Percentiles rank a stretch among this genome's conserved stretches.
phyloP scores from a whole-genome alignment of 345 rosid species.

The Rubroshorea leprosula region DNA sequence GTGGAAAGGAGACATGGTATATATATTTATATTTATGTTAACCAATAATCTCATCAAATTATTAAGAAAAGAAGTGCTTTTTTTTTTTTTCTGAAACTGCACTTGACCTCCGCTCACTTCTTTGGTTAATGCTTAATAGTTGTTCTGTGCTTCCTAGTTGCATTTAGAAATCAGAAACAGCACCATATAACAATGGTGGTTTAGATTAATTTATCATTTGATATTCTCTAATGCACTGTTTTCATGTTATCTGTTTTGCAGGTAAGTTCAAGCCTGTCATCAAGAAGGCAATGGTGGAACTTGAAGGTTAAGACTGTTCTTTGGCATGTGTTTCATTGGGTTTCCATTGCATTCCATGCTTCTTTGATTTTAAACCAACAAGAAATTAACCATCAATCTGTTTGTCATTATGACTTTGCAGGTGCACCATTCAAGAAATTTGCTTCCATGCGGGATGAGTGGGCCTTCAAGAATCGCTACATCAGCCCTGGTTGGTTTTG shows the following conservation, averaged over 20 bases:
- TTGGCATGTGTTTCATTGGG: no score
- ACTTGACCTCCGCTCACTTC: neutral
- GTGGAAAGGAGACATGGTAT: conserved; percentile 99
- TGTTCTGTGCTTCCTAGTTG: neutral
- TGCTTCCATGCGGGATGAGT: conserved; percentile 65
- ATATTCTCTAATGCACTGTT: neutral
- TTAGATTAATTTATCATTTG: no score
- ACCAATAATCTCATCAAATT: neutral
- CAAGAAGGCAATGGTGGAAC: conserved; percentile 99
- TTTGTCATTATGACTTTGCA: conserved; percentile 19
- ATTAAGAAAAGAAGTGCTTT: neutral
- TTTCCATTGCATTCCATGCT: neutral
- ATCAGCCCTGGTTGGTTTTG: conserved; percentile 81
- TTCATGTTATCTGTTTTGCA: conserved; percentile 20
- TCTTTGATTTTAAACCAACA: neutral
- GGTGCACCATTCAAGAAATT: conserved; percentile 89
- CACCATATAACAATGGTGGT: neutral
- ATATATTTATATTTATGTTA: conserved; percentile 1
- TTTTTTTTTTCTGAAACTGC: neutral
- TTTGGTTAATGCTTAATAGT: neutral
- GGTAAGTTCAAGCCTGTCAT: conserved; percentile 96
- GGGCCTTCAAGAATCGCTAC: conserved; percentile 80
- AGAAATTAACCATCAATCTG: neutral
- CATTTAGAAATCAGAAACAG: neutral
- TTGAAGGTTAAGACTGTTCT: conserved; percentile 67